Evolutionary conservation across 163 green algal species (phyloP), one percentile per base, ranked within the genome.

Genomic region (Scenedesmus sp.): DNA sequence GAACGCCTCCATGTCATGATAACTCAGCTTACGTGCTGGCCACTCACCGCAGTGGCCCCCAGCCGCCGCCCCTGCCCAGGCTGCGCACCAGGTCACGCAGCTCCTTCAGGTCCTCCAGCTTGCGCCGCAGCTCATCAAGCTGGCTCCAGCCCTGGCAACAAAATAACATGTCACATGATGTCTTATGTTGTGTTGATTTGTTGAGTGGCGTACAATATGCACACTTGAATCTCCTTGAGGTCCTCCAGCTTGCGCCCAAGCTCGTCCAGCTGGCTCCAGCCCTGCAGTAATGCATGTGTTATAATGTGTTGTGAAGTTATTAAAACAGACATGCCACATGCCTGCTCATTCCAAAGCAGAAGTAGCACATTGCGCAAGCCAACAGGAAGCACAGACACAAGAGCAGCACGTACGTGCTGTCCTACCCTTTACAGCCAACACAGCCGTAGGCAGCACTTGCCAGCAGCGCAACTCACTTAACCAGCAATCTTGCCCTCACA

Each of bases 21-120:
- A 76, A 16, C 46, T 76, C 34, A 46, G 66, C 66, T 15, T 10
- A 76, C 1, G 66, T 70, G 26, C 3, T 16, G 5, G 18, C 6
- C 26, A 7, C 55, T 74, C 74, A 91, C 87, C 87, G 87, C 15
- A 91, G 76, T 34, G 97, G 97, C 5, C 97, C 97, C 91, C 96
- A 96, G 90, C 97, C 97, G 15, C 96, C 96, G 46, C 95, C 95
- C 13, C 97, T 94, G 3, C 97, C 97, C 60, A 99, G 95, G 12
- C 92, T 92, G 3, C 97, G 92, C 52, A 99, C 97, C 62, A 99
- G 93, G n/a, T 99, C 97, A 10, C 97, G 87, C 86, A 99, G 94
- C 96, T 99, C 97, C 66, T 91, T 93, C 55, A 98, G 92, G 56
- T 97, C 91, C 91, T 98, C 96, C 82, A 99, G 93, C 90, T 97